These are phyloP conservation scores for Rhodomyrtus tomentosa DNA, from an alignment of 345 rosid species.

Conservation along the genomic window DNA sequence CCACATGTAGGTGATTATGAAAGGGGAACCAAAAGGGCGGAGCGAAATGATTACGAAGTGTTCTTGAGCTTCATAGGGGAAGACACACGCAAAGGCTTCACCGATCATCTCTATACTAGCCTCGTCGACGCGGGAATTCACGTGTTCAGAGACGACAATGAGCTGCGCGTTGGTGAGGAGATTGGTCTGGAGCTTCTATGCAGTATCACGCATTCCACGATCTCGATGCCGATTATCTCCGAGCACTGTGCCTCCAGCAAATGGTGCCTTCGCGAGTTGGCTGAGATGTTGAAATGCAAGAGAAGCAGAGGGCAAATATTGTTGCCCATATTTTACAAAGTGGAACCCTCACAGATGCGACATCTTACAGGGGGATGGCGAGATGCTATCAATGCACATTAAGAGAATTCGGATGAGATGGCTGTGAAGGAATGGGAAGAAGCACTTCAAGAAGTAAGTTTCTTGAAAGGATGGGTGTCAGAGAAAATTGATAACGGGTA, in stretches of 20 bases:
- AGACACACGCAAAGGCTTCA: neutral
- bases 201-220: neutral
- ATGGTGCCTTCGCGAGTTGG: neutral
- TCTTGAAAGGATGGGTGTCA: neutral
- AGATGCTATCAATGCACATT: neutral
- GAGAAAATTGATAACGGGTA: neutral
- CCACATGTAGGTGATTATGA: neutral
- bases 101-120: neutral
- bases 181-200: neutral
- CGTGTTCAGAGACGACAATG: neutral
- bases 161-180: neutral
- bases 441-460: neutral
- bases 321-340: neutral
- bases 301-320: neutral
- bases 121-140: neutral
- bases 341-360: neutral
- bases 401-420: fast-evolving
- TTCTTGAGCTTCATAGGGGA: neutral
- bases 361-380: fast-evolving
- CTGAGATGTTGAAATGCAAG: neutral
- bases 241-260: neutral
- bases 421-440: neutral
- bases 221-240: neutral
- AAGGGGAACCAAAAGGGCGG: neutral
- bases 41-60: neutral